Evolutionary conservation across 495 filamentous ascomycete genomes (phyloP).

Genomic region (Oidiodendron maius): DNA sequence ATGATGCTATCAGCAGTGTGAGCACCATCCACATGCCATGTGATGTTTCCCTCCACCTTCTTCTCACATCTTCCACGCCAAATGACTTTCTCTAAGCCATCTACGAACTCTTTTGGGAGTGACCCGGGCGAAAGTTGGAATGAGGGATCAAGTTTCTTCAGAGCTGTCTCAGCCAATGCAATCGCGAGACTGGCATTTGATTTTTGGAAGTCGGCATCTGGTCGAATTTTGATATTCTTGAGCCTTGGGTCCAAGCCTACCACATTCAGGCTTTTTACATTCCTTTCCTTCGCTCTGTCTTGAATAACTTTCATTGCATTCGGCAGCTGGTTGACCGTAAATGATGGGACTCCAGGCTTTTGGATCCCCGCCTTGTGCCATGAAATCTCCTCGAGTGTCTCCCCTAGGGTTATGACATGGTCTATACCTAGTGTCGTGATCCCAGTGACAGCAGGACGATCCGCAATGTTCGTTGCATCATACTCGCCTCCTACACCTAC

Average conservation of each 20-base stretch:
- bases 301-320: slow-evolving; percentile 63
- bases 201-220: slow-evolving; percentile 78
- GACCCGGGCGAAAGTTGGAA: slow-evolving; percentile 23
- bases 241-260: slow-evolving; percentile 51
- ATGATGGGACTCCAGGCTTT: slow-evolving; percentile 63
- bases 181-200: slow-evolving; percentile 83
- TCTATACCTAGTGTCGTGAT: slow-evolving; percentile 90
- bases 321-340: slow-evolving; percentile 66
- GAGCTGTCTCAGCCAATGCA: slow-evolving; percentile 57
- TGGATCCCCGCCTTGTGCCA: slow-evolving; percentile 97
- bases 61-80: slow-evolving; percentile 81
- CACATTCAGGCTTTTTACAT: slow-evolving; percentile 47
- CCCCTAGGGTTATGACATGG: slow-evolving; percentile 71
- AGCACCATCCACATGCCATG: slow-evolving; percentile 85
- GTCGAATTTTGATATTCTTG: slow-evolving; percentile 57
- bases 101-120: slow-evolving; percentile 62
- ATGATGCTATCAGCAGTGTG: slow-evolving; percentile 86
- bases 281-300: slow-evolving; percentile 64
- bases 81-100: slow-evolving; percentile 66
- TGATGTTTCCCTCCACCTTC: slow-evolving; percentile 53
- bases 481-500: slow-evolving; percentile 92
- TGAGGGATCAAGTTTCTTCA: slow-evolving; percentile 37
- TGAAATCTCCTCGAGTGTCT: slow-evolving; percentile 84
- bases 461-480: slow-evolving; percentile 89
- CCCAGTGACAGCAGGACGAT: slow-evolving; percentile 62